Evolutionary conservation across 352 stramenopile species (phyloP).

Genomic region (Saprolegnia diclina): DNA sequence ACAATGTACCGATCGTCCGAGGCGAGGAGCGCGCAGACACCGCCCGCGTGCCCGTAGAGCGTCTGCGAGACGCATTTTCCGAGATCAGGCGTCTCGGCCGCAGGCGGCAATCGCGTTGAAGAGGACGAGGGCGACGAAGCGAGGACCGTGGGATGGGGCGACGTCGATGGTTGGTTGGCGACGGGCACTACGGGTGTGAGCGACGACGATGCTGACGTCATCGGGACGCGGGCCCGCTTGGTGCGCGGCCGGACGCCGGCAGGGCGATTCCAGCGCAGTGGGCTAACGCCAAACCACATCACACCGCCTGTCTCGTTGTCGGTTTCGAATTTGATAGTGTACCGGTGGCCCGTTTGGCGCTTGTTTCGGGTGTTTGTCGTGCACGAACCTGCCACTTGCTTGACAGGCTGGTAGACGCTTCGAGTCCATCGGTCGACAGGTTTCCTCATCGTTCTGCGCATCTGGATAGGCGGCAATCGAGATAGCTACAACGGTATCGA

Average conservation of each 20-base stretch:
- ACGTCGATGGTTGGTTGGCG: not conserved
- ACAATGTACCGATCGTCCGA: slow-evolving; percentile 57
- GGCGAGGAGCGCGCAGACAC: slow-evolving; percentile 47
- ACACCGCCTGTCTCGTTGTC: no score
- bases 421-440: no score
- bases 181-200: not conserved
- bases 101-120: not conserved
- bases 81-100: not conserved
- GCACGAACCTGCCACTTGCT: no score
- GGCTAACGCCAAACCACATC: slow-evolving; percentile 24
- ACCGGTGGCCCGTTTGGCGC: no score
- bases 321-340: no score
- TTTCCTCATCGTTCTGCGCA: no score
- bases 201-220: not conserved
- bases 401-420: no score
- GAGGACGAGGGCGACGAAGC: not conserved
- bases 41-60: slow-evolving; percentile 54
- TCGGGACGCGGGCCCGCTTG: not conserved
- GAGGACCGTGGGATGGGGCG: not conserved
- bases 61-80: slow-evolving; percentile 30
- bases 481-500: no score
- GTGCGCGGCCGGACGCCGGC: not conserved
- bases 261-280: slow-evolving; percentile 13
- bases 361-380: no score
- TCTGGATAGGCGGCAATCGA: no score